Conservation (phyloP, 129 eudicot genomes). For the sunflower (Helianthus annuus) region HanXRQr2.0-SUNRISE NC_035442.2:136255981-136256480, state of each 20-base stretch:
- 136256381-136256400: constrained; percentile 96
- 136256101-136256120: constrained; percentile 77
- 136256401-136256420: constrained; percentile 87
- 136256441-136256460: constrained; percentile 81
- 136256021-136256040: constrained; percentile 96
- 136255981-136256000: not conserved
- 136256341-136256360: not conserved
- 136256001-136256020: constrained; percentile 32
- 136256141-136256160: not conserved
- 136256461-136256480: constrained; percentile 93
- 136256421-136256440: constrained; percentile 98
- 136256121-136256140: constrained; percentile 8
- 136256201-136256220: too few species aligned
- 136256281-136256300: not conserved
- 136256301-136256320: constrained; percentile 6
- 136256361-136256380: not conserved
- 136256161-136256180: not conserved
- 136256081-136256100: constrained; percentile 96
- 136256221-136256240: constrained; percentile 86
- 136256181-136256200: too few species aligned
- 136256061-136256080: constrained; percentile 98
- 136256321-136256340: not conserved
- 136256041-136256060: constrained; percentile 90
- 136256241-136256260: constrained; percentile 98
- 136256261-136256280: constrained; percentile 53